These are phyloP conservation scores for Trametes villosa DNA, from an alignment of 768 basidiomycete species.

Conservation along the genomic window DNA sequence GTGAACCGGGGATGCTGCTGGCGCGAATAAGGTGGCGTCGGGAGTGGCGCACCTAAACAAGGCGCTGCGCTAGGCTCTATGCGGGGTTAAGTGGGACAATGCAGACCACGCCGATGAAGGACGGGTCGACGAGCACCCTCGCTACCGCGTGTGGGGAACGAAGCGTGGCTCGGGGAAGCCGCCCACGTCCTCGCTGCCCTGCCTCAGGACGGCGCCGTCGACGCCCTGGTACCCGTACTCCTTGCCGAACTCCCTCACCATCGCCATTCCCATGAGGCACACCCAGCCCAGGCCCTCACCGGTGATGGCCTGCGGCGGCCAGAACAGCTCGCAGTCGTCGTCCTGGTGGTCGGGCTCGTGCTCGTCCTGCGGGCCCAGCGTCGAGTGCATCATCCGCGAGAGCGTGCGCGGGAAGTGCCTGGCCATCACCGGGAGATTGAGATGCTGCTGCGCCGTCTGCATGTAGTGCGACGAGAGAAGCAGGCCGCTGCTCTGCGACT, in stretches of 20 bases:
- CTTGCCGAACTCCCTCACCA: conserved; percentile 83
- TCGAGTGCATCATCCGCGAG: conserved; percentile 70
- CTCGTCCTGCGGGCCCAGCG: conserved; percentile 66
- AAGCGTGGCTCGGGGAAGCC: conserved; percentile 18
- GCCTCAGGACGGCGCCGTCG: conserved; percentile 73
- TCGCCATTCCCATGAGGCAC: conserved; percentile 85
- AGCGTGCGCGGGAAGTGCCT: conserved; percentile 79
- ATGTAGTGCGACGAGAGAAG: conserved; percentile 4
- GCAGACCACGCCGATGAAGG: not conserved
- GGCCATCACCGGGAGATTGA: conserved; percentile 70
- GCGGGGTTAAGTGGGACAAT: not conserved
- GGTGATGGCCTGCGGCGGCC: conserved; percentile 74
- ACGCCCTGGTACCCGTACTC: conserved; percentile 74
- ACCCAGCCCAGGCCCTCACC: conserved; percentile 86
- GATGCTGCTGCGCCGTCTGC: conserved; percentile 35
- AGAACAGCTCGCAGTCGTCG: conserved; percentile 84
- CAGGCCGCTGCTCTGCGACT: conserved; percentile 21
- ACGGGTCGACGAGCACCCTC: not conserved
- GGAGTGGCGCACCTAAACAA: not conserved
- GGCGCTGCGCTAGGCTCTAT: conserved; percentile 7
- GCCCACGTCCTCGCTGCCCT: conserved; percentile 9
- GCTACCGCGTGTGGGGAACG: conserved; percentile 10
- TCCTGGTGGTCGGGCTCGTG: conserved; percentile 84
- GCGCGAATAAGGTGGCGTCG: not conserved
- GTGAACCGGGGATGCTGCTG: not conserved